These are phyloP conservation scores for Hyaloscypha hepaticicola DNA, from an alignment of 495 filamentous ascomycete genomes.

Conservation along the genomic window DNA sequence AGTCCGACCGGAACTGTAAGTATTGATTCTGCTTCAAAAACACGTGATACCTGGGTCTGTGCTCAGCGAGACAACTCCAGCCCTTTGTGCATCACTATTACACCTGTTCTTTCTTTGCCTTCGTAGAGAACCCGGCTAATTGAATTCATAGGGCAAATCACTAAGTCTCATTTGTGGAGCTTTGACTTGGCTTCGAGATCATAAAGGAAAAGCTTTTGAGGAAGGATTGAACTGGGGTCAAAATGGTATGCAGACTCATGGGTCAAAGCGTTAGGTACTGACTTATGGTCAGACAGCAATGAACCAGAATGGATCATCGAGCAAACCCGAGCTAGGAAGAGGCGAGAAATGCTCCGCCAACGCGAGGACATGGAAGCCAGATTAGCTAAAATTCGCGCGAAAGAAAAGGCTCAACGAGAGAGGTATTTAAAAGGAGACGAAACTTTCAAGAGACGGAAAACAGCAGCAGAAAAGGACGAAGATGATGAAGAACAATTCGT, in stretches of 20 bases:
- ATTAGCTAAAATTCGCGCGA: constrained; percentile 64
- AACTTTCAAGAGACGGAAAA: constrained; percentile 48
- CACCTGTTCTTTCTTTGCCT: constrained; percentile 1
- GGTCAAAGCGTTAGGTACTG: background rate
- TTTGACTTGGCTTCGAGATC: constrained; percentile 88
- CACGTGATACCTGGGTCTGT: constrained; percentile 20
- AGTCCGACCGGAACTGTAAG: constrained; percentile 79
- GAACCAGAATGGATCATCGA: constrained; percentile 92
- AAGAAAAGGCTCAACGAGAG: constrained; percentile 63
- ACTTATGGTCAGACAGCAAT: constrained; percentile 52
- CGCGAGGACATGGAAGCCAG: constrained; percentile 70
- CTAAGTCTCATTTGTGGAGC: constrained; percentile 91
- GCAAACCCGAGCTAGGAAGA: constrained; percentile 64
- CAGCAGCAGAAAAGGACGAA: constrained; percentile 31
- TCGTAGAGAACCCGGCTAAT: background rate
- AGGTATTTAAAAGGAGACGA: constrained; percentile 41
- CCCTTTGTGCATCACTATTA: background rate
- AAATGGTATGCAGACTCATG: constrained; percentile 30
- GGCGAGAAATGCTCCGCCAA: constrained; percentile 60
- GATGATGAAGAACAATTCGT: constrained; percentile 67
- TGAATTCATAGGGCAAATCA: constrained; percentile 75
- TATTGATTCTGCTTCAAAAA: constrained; percentile 9
- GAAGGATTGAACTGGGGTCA: constrained; percentile 46
- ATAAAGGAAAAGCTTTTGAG: constrained; percentile 69
- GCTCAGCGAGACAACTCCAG: background rate